Percentiles rank a stretch among this genome's conserved stretches.
phyloP scores from a whole-genome alignment of 768 basidiomycete species.

The Boletus huronensis region DNA sequence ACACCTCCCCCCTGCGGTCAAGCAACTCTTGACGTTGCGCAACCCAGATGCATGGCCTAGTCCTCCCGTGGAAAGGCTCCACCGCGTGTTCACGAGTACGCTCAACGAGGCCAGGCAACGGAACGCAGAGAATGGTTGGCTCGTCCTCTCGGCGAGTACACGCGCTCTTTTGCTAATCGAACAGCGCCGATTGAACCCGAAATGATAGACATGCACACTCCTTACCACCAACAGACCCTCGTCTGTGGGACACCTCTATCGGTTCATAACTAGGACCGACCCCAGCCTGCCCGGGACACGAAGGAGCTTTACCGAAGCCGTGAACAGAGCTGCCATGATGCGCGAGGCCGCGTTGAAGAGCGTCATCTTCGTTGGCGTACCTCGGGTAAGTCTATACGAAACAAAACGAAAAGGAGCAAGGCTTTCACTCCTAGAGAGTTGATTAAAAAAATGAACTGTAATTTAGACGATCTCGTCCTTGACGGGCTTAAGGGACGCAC shows the following conservation, averaged over 20 bases:
- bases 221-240: slow-evolving; percentile 80
- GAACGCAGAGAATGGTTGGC: slow-evolving; percentile 74
- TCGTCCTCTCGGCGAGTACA: slow-evolving; percentile 65
- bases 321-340: slow-evolving; percentile 79
- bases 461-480: slow-evolving; percentile 78
- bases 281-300: slow-evolving; percentile 39
- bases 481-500: slow-evolving; percentile 66
- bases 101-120: slow-evolving; percentile 59
- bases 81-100: slow-evolving; percentile 56
- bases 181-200: slow-evolving; percentile 26
- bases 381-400: slow-evolving; percentile 53
- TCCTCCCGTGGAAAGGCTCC: slow-evolving; percentile 52
- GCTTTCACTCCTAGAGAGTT: not conserved
- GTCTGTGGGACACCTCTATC: slow-evolving; percentile 76
- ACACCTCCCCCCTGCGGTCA: slow-evolving; percentile 61
- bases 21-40: slow-evolving; percentile 67
- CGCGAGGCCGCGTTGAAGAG: slow-evolving; percentile 88
- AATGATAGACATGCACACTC: slow-evolving; percentile 72
- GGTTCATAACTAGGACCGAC: slow-evolving; percentile 59
- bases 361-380: slow-evolving; percentile 84
- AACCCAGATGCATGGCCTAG: slow-evolving; percentile 57
- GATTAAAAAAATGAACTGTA: slow-evolving; percentile 8
- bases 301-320: slow-evolving; percentile 49
- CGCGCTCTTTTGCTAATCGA: slow-evolving; percentile 10
- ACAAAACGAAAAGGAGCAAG: not conserved